Base-by-base conservation (phyloP, 352 stramenopile species). In the Globisporangium cylindrosporum region DNA sequence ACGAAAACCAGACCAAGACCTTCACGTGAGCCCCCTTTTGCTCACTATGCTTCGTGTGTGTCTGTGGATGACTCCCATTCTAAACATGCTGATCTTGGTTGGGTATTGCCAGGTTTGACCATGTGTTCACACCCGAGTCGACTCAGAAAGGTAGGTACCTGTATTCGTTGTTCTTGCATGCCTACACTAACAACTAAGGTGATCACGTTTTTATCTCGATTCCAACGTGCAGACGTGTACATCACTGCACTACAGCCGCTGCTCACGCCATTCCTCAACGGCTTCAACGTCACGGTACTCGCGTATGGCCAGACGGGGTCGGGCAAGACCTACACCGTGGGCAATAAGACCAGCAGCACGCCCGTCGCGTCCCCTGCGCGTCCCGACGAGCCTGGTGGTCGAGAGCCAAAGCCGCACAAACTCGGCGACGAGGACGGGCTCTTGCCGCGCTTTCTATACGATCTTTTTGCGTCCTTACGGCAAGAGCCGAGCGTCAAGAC, bases 251-350 rank as follows among this genome's bases (percentile, higher is more conserved):
- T 89, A 2, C 78, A 86, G 66, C 77, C 80, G n/a, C 64, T 86
- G 15, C 55, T 89, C 58, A 62, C 57, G 9, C 65, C 73, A 27
- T 85, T 89, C 46, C 73, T 89, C 12, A 78, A 86, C 57, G 80
- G 80, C 15, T 89, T 79, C 68, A 89, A 89, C 68, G 78, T 82
- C 58, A 89, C 80, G 0, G 77, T 89, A 27, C 79, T 89, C 49
- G 81, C 76, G 1, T 89, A 89, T 53, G 81, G 81, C 1, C 81
- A 89, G 54, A 89, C 81, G 0, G 81, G 78, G 2, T 85, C 78
- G 1, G 81, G 81, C 7, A 89, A 89, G 70, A 87, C 81, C 5
- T 73, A 84, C 54, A 88, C 81, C 0, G 81, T 88, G 43, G 81
- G 81, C 14, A 82, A 76, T 60, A 78, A 73, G 49, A 72, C 73